A percentile compares a stretch with the other conserved stretches of the same genome.
These are phyloP conservation scores for Podospora sp. DNA, from an alignment of 495 filamentous ascomycete genomes.

Conservation along the genomic window DNA sequence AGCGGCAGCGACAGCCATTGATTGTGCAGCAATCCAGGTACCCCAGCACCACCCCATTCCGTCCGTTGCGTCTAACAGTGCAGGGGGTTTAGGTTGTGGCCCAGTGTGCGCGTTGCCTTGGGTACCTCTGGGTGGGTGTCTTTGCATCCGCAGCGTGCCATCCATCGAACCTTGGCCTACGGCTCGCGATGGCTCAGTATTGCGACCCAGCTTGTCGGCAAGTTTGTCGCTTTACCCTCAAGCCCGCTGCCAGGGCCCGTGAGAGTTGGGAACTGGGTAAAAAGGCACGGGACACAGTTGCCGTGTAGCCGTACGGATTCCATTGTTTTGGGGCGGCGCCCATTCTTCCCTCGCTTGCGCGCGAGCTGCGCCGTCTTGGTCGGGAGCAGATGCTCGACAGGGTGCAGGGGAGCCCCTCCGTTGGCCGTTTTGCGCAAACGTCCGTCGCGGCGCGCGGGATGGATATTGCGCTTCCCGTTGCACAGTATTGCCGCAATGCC, in stretches of 20 bases:
- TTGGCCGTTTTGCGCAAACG: constrained; percentile 18
- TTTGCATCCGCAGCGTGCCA: constrained; percentile 11
- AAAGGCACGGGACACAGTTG: constrained; percentile 21
- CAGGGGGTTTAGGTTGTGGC: constrained; percentile 18
- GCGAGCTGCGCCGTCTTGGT: not conserved
- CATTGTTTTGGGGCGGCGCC: not conserved
- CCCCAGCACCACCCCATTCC: constrained; percentile 14
- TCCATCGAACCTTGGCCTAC: not conserved
- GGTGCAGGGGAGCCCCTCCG: not conserved
- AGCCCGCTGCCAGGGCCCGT: constrained; percentile 4
- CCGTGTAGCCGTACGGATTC: constrained; percentile 19
- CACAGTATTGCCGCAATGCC: constrained; percentile 28
- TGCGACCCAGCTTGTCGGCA: constrained; percentile 24
- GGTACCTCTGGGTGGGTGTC: not conserved
- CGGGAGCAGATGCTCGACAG: not conserved
- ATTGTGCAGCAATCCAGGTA: too few species aligned
- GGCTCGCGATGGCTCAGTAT: constrained; percentile 24
- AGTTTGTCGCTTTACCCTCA: not conserved
- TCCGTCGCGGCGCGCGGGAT: constrained; percentile 16
- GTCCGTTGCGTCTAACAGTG: constrained; percentile 24
- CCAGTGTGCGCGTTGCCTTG: constrained; percentile 6
- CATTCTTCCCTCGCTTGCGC: constrained; percentile 13
- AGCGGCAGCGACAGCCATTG: constrained; percentile 22
- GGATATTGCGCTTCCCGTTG: constrained; percentile 22
- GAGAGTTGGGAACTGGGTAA: constrained; percentile 16